A percentile compares a stretch with the other conserved stretches of the same genome.
Evolutionary conservation across 2,329 filamentous ascomycete genomes (phyloP).

Genomic region (Cordyceps javanica): DNA sequence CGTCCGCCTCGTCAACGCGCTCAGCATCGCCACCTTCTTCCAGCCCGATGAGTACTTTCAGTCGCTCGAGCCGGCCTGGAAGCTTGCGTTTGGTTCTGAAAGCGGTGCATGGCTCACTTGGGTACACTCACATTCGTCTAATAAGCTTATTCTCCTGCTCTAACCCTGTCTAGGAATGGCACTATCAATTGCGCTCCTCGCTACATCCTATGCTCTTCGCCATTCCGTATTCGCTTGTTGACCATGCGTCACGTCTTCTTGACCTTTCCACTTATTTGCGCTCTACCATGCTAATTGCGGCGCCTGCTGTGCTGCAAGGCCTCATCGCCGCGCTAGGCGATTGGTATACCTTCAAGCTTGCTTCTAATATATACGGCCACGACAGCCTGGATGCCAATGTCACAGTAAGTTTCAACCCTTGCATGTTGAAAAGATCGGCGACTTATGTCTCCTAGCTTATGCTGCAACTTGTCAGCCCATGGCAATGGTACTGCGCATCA

Average conservation of each 20-base stretch:
- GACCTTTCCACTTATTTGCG: constrained; percentile 47
- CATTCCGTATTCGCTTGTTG: constrained; percentile 58
- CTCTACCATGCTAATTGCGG: constrained; percentile 61
- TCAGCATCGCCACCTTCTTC: constrained; percentile 82
- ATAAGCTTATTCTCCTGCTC: neutral
- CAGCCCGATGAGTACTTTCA: constrained; percentile 98
- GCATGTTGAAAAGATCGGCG: neutral
- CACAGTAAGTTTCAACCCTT: constrained; percentile 53
- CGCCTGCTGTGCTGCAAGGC: constrained; percentile 72
- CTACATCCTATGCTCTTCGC: constrained; percentile 88
- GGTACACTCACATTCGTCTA: constrained; percentile 48
- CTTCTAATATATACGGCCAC: constrained; percentile 63
- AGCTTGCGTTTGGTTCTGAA: constrained; percentile 68
- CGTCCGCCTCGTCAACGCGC: constrained; percentile 73
- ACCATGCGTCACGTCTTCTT: constrained; percentile 50
- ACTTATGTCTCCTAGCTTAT: constrained; percentile 25
- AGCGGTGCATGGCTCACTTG: constrained; percentile 92
- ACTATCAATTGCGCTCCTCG: constrained; percentile 77
- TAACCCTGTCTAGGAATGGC: constrained; percentile 70
- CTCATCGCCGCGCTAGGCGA: constrained; percentile 72
- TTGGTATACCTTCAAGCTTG: constrained; percentile 82
- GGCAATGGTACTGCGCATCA: constrained; percentile 95
- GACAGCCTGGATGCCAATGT: constrained; percentile 59
- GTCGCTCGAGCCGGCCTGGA: constrained; percentile 89
- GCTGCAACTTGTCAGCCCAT: constrained; percentile 45